phyloP scores from a whole-genome alignment of 805 yeast species.

The Pichia thaimueangensis region DNA sequence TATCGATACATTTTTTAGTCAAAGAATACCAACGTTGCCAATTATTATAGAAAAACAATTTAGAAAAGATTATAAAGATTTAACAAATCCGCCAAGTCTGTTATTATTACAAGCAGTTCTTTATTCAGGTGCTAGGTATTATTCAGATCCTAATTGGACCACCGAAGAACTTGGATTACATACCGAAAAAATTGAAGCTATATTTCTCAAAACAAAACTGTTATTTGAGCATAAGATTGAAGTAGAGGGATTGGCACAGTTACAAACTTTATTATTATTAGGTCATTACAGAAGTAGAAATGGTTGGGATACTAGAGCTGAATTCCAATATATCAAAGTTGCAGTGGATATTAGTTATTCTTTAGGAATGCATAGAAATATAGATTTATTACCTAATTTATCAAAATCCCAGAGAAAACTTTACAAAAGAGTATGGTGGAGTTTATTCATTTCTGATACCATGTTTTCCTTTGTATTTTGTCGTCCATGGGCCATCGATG shows the following conservation, averaged over 20 bases:
- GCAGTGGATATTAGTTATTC: slow-evolving; percentile 71
- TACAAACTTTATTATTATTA: slow-evolving; percentile 57
- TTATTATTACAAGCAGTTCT: slow-evolving; percentile 59
- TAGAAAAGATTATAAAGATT: slow-evolving; percentile 48
- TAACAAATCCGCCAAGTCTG: slow-evolving; percentile 53
- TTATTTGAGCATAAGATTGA: slow-evolving; percentile 66
- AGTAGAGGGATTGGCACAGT: slow-evolving; percentile 51
- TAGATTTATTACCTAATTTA: slow-evolving; percentile 10
- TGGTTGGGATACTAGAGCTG: slow-evolving; percentile 57
- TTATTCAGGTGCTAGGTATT: slow-evolving; percentile 60
- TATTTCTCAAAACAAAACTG: slow-evolving; percentile 69
- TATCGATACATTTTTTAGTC: slow-evolving; percentile 54
- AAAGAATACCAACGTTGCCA: slow-evolving; percentile 65
- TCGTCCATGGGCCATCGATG: slow-evolving; percentile 61
- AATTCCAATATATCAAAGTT: slow-evolving; percentile 55
- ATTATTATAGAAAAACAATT: slow-evolving; percentile 58
- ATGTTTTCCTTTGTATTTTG: slow-evolving; percentile 63
- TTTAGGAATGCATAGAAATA: slow-evolving; percentile 62
- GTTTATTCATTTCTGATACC: slow-evolving; percentile 61
- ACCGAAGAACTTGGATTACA: slow-evolving; percentile 39
- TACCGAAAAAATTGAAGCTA: slow-evolving; percentile 36
- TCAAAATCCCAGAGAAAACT: slow-evolving; percentile 30
- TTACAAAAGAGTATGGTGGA: slow-evolving; percentile 75
- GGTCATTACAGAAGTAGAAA: slow-evolving; percentile 73
- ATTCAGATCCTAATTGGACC: slow-evolving; percentile 44